A percentile compares a stretch with the other conserved stretches of the same genome.
Evolutionary conservation across 768 basidiomycete genomes (phyloP).

Genomic region (Thelephora ganbajun): DNA sequence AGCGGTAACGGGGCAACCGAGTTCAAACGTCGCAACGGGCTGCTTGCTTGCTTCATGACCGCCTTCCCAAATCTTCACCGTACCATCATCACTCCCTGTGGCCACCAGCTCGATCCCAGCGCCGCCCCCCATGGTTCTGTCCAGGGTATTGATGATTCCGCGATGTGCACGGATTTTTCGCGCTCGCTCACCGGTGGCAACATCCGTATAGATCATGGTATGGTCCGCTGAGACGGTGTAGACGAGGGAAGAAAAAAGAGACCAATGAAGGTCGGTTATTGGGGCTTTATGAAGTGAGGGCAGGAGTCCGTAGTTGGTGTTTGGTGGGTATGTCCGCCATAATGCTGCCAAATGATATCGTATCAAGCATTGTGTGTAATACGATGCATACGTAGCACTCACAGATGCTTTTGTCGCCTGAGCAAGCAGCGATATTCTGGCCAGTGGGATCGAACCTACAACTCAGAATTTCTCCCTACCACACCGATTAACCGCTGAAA

Average conservation of each 20-base stretch:
- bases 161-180: slow-evolving; percentile 79
- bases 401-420: slow-evolving; percentile 85
- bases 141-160: slow-evolving; percentile 82
- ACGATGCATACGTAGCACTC: slow-evolving; percentile 19
- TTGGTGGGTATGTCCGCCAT: slow-evolving; percentile 86
- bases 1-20: slow-evolving; percentile 83
- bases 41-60: slow-evolving; percentile 60
- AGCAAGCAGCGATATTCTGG: slow-evolving; percentile 86
- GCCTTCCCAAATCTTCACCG: slow-evolving; percentile 86
- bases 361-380: neutral
- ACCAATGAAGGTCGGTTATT: slow-evolving; percentile 88
- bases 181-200: slow-evolving; percentile 71
- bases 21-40: slow-evolving; percentile 65
- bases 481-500: neutral
- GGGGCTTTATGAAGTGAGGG: slow-evolving; percentile 79
- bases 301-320: slow-evolving; percentile 84
- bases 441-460: slow-evolving; percentile 93
- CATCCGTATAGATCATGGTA: slow-evolving; percentile 59
- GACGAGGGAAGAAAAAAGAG: slow-evolving; percentile 52
- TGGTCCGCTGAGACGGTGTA: slow-evolving; percentile 90
- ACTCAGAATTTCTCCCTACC: slow-evolving; percentile 73
- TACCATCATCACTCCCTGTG: slow-evolving; percentile 87
- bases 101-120: slow-evolving; percentile 75
- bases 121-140: slow-evolving; percentile 75
- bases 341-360: slow-evolving; percentile 35